phyloP scores from a whole-genome alignment of 2,329 filamentous ascomycete genomes.

The Lecanosticta acicola region DNA sequence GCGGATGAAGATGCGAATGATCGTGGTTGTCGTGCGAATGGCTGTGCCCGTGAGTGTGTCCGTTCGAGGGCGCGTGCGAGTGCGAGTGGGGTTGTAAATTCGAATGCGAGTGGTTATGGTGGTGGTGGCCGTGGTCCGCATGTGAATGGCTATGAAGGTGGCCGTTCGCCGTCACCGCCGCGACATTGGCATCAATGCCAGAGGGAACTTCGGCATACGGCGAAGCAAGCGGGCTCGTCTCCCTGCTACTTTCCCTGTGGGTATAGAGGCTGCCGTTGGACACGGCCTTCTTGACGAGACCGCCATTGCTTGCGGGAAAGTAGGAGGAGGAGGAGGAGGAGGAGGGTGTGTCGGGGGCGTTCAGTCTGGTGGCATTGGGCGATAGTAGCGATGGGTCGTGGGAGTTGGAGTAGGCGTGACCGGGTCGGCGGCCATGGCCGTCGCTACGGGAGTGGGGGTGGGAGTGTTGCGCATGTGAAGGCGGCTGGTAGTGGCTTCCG shows the following conservation, averaged over 20 bases:
- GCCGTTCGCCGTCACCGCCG: constrained; percentile 15
- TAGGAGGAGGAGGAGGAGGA: background rate
- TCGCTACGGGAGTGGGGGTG: constrained; percentile 19
- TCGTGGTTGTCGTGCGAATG: constrained; percentile 24
- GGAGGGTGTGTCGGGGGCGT: too few relatives aligned
- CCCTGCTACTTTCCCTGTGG: constrained; percentile 27
- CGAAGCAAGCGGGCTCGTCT: constrained; percentile 26
- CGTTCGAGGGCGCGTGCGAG: constrained; percentile 16
- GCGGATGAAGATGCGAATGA: constrained; percentile 22
- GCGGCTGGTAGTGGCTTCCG: constrained; percentile 9
- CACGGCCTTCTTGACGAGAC: constrained; percentile 16
- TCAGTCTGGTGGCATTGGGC: background rate
- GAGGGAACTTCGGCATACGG: constrained; percentile 15
- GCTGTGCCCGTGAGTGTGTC: constrained; percentile 1
- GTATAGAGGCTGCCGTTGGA: constrained; percentile 25
- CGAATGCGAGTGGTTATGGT: constrained; percentile 19
- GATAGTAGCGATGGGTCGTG: constrained; percentile 5
- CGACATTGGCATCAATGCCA: constrained; percentile 18
- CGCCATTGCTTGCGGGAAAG: constrained; percentile 4
- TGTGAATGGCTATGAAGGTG: constrained; percentile 9
- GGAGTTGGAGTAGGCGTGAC: constrained; percentile 14
- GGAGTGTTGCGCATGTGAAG: constrained; percentile 19
- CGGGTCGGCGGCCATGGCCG: background rate
- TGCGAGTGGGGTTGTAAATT: constrained; percentile 27
- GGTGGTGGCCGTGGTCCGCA: constrained; percentile 10